Evolutionary conservation across 2,329 filamentous ascomycete genomes (phyloP).

Genomic region (Sclerotinia trifoliorum): DNA sequence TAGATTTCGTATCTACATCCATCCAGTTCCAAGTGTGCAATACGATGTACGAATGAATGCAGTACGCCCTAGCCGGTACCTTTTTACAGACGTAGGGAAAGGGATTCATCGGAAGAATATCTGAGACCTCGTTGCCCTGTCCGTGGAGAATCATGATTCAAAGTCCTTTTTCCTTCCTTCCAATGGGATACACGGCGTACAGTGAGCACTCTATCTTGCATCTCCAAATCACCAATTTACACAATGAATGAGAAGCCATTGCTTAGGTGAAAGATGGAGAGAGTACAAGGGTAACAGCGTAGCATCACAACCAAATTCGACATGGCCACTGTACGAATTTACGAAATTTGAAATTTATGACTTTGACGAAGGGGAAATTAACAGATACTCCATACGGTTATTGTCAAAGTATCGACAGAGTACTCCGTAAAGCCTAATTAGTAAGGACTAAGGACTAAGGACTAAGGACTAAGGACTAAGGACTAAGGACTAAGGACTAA

Average conservation of each 20-base stretch:
- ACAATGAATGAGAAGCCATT: not conserved
- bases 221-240: slow-evolving; percentile 5
- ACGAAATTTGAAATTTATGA: not conserved
- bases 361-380: not conserved
- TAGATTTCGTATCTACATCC: not conserved
- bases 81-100: slow-evolving; percentile 1
- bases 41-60: not conserved
- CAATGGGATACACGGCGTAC: not conserved
- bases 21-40: not conserved
- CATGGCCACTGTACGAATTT: not conserved
- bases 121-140: slow-evolving; percentile 10
- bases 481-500: too few species aligned
- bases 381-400: not conserved
- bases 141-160: not conserved
- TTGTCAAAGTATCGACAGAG: too few species aligned
- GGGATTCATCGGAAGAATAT: slow-evolving; percentile 7
- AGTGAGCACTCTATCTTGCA: slow-evolving; percentile 19
- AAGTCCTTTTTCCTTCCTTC: not conserved
- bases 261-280: not conserved
- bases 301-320: not conserved
- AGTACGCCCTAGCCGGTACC: not conserved
- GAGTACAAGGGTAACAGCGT: not conserved
- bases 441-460: too few species aligned
- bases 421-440: not conserved
- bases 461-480: too few species aligned